Conservation (phyloP, 129 eudicot genomes). For the Deinandra increscens region DNA sequence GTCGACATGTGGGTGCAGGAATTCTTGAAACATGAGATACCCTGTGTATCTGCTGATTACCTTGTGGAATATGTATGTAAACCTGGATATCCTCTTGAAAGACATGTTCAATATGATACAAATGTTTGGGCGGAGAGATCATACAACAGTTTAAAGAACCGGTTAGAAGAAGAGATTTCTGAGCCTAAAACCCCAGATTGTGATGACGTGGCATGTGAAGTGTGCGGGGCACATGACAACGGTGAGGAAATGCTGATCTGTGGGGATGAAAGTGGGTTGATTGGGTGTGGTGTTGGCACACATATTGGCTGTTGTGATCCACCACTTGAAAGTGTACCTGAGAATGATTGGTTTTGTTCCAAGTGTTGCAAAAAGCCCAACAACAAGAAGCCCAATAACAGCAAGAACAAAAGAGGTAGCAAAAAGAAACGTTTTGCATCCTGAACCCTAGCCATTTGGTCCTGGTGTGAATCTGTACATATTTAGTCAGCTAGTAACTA, state of each 20-base stretch:
- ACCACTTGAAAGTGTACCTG: conserved; percentile 65
- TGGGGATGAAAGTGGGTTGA: conserved; percentile 61
- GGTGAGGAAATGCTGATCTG: conserved; percentile 89
- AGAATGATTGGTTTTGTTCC: conserved; percentile 84
- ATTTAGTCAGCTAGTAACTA: neutral
- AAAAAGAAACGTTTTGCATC: conserved; percentile 28
- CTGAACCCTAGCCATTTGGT: neutral
- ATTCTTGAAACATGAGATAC: conserved; percentile 69
- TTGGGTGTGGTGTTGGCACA: conserved; percentile 74
- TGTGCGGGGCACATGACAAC: conserved; percentile 65
- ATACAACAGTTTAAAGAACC: conserved; percentile 37
- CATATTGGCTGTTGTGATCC: conserved; percentile 89
- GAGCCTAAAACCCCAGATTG: conserved; percentile 29
- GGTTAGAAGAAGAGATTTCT: conserved; percentile 34
- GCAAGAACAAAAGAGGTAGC: conserved; percentile 23
- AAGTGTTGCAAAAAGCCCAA: conserved; percentile 42
- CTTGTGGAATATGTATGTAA: conserved; percentile 91
- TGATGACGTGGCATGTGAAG: conserved; percentile 57
- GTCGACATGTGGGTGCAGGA: conserved; percentile 94
- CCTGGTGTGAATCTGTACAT: conserved; percentile 21
- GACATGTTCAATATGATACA: conserved; percentile 72
- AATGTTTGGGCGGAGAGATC: conserved; percentile 85
- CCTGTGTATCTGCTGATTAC: conserved; percentile 83
- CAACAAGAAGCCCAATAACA: conserved; percentile 22
- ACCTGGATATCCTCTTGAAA: conserved; percentile 81